Percentiles rank a stretch among this genome's conserved stretches.
Conservation (phyloP, 805 yeast species). For the Candida railenensis region DNA sequence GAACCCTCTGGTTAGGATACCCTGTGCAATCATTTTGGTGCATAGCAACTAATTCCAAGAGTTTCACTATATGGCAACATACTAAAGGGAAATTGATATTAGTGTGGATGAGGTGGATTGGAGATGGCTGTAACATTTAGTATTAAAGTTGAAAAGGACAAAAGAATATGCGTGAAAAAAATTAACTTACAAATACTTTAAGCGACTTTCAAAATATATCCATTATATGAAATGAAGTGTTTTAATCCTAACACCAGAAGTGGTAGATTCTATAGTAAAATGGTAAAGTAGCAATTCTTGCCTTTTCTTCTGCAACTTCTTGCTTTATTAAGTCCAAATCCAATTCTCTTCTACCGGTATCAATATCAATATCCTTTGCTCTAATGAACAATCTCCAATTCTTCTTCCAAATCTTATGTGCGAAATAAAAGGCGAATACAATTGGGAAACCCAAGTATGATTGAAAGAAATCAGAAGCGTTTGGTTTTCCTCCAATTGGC, state of each 20-base stretch:
- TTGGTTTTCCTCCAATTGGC: constrained; percentile 52
- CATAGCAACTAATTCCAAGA: no score
- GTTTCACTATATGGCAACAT: no score
- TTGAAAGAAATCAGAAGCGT: constrained; percentile 54
- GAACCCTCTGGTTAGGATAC: no score
- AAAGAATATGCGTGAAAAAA: no score
- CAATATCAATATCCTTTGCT: constrained; percentile 35
- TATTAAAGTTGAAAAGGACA: no score
- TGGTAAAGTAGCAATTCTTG: constrained; percentile 30
- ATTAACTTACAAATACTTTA: no score
- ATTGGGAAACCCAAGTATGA: constrained; percentile 66
- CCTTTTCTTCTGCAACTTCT: constrained; percentile 42
- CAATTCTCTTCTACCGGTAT: constrained; percentile 39
- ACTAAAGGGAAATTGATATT: no score
- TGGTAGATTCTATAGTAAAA: constrained; percentile 30
- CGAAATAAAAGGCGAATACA: constrained; percentile 52
- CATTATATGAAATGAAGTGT: not conserved
- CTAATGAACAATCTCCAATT: constrained; percentile 30
- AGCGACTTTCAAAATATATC: not conserved
- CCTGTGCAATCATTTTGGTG: no score
- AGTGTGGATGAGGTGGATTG: no score
- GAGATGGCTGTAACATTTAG: no score
- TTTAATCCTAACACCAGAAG: constrained; percentile 28
- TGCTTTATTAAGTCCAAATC: constrained; percentile 38
- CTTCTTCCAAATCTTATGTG: constrained; percentile 53